A percentile compares a stretch with the other conserved stretches of the same genome.
Conservation (phyloP, 129 eudicot species). For the Arctium minus region DNA sequence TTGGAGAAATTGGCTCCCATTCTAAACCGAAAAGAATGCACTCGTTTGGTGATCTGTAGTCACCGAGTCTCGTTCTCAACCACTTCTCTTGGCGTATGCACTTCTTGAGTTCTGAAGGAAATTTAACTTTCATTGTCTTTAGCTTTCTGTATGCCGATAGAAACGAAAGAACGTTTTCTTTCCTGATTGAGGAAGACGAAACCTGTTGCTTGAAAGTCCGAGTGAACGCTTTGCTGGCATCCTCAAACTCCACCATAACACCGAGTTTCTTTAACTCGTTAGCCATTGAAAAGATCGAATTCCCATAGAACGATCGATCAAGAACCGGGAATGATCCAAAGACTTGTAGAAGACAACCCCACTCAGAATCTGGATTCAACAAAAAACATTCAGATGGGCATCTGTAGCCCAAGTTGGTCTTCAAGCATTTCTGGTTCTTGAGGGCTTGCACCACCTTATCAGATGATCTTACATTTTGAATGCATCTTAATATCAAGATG, state of each 20-base stretch:
- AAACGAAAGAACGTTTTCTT: constrained; percentile 27
- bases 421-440: constrained; percentile 32
- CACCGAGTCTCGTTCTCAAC: constrained; percentile 52
- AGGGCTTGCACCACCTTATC: constrained; percentile 25
- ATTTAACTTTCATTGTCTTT: background rate
- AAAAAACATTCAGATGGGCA: constrained; percentile 42
- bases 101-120: constrained; percentile 29
- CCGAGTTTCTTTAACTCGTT: constrained; percentile 37
- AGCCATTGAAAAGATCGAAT: constrained; percentile 1
- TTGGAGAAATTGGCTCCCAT: constrained; percentile 41
- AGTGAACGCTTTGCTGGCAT: constrained; percentile 32
- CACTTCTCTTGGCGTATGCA: constrained; percentile 39
- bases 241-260: constrained; percentile 38
- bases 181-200: constrained; percentile 24
- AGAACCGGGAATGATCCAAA: constrained; percentile 40
- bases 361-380: constrained; percentile 28
- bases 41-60: constrained; percentile 37
- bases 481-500: constrained; percentile 25
- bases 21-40: constrained; percentile 36
- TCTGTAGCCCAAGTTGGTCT: constrained; percentile 42
- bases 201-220: constrained; percentile 33
- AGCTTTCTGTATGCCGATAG: constrained; percentile 34
- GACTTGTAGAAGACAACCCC: constrained; percentile 50
- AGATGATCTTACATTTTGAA: constrained; percentile 5
- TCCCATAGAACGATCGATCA: constrained; percentile 38